phyloP scores from a whole-genome alignment of 257 asterid genomes.

The Verbascum thapsus region DNA sequence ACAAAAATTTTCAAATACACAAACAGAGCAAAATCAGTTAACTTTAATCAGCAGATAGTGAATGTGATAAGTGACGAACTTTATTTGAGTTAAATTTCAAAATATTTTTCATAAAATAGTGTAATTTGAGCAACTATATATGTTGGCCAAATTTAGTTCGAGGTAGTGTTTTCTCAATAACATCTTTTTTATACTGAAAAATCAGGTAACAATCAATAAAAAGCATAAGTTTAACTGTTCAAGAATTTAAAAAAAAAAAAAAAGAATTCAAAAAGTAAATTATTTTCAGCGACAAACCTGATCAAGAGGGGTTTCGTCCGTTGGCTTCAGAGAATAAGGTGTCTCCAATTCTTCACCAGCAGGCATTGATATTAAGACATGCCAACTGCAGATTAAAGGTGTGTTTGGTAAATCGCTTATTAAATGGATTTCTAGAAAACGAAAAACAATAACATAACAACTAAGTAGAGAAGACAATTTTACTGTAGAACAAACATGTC shows the following conservation, averaged over 20 bases:
- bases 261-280: not conserved
- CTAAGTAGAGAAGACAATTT: constrained; percentile 1
- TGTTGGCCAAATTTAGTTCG: too few relatives aligned
- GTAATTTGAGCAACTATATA: constrained; percentile 1
- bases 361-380: constrained; percentile 83
- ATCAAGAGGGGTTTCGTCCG: constrained; percentile 72
- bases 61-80: not conserved
- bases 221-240: not conserved
- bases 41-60: not conserved
- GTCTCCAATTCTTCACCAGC: constrained; percentile 68
- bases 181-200: not conserved
- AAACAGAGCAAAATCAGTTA: not conserved
- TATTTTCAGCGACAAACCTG: constrained; percentile 49
- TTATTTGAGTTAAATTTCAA: not conserved
- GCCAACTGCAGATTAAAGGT: constrained; percentile 72
- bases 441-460: constrained; percentile 13
- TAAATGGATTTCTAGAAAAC: constrained; percentile 16
- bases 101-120: not conserved
- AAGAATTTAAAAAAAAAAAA: not conserved
- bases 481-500: not conserved
- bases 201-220: not conserved
- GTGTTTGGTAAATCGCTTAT: constrained; percentile 31
- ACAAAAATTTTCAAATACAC: constrained; percentile 2
- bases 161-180: too few relatives aligned
- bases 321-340: constrained; percentile 70